Percentiles rank a stretch among this genome's conserved stretches.
phyloP scores from a whole-genome alignment of 192 early-diverging fungal species.

The Coemansia sp. region DNA sequence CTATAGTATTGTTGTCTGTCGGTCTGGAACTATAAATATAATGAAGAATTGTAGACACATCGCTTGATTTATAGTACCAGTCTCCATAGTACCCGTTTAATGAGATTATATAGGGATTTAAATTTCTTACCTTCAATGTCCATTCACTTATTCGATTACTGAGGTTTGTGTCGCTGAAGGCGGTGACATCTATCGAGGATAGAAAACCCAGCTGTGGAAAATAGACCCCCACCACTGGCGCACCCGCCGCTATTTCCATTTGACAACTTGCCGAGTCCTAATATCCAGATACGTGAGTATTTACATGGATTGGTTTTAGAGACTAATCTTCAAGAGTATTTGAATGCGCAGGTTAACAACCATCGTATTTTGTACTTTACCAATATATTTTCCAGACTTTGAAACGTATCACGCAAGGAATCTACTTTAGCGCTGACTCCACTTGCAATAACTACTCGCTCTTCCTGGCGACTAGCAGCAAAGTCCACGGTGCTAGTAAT shows the following conservation, averaged over 20 bases:
- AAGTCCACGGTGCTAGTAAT: conserved; percentile 42
- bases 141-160: conserved; percentile 8
- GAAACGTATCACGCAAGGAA: conserved; percentile 27
- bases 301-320: too few species aligned
- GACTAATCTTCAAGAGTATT: neutral
- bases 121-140: conserved; percentile 26
- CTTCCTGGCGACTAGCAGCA: conserved; percentile 27
- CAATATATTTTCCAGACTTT: conserved; percentile 20
- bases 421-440: conserved; percentile 36
- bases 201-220: conserved; percentile 55
- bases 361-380: conserved; percentile 16
- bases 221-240: conserved; percentile 44
- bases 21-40: conserved; percentile 40
- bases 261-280: conserved; percentile 35
- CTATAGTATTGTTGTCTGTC: conserved; percentile 52
- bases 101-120: neutral
- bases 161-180: conserved; percentile 5
- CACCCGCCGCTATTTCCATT: conserved; percentile 29
- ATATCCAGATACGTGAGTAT: neutral
- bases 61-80: too few species aligned
- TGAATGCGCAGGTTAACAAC: neutral
- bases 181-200: conserved; percentile 31
- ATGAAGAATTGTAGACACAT: too few species aligned
- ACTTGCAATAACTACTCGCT: conserved; percentile 25
- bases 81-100: too few species aligned